A percentile compares a stretch with the other conserved stretches of the same genome.
phyloP scores from a whole-genome alignment of 225 moss, liverwort and hornwort genomes.

The Straminergon stramineum region DNA sequence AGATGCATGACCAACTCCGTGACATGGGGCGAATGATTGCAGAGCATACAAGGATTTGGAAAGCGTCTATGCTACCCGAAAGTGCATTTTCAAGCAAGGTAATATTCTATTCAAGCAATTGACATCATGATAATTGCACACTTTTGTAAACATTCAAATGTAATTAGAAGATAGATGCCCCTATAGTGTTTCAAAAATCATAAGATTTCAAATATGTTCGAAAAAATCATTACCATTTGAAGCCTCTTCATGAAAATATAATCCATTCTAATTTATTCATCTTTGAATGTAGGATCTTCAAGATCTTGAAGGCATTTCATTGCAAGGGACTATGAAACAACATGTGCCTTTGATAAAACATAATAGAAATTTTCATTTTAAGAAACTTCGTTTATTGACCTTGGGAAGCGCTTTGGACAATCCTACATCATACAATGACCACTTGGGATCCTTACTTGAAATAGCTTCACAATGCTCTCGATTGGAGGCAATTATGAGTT shows the following conservation, averaged over 20 bases:
- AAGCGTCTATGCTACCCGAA: not conserved
- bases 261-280: accelerated
- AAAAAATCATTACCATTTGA: accelerated
- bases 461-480: not conserved
- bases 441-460: accelerated
- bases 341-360: too few species aligned
- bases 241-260: accelerated
- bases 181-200: too few species aligned
- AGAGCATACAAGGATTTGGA: not conserved
- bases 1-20: not conserved
- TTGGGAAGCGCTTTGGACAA: accelerated
- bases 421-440: accelerated
- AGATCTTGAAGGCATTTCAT: too few species aligned
- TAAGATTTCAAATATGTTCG: not conserved
- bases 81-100: not conserved
- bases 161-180: too few species aligned
- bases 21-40: not conserved
- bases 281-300: not conserved
- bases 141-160: accelerated
- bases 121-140: not conserved
- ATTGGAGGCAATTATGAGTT: too few species aligned
- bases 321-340: too few species aligned
- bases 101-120: accelerated
- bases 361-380: too few species aligned
- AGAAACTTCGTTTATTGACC: too few species aligned